These are phyloP conservation scores for Vitellaria paradoxa DNA, from an alignment of 179 eudicot species.

Conservation along the genomic window DNA sequence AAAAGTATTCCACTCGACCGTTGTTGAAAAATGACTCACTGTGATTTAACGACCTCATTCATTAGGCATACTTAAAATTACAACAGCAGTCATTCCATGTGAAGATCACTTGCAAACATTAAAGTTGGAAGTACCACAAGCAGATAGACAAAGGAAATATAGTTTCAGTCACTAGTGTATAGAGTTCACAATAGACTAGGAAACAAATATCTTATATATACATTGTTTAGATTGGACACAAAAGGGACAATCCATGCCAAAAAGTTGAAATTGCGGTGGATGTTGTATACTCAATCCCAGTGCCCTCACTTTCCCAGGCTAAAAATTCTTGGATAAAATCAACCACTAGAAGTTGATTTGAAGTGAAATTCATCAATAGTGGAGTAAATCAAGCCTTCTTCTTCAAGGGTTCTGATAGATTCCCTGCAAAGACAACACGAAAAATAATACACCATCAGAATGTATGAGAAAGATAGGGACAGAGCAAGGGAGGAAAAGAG, in stretches of 20 bases:
- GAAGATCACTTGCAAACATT: too few relatives aligned
- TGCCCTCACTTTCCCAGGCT: background rate
- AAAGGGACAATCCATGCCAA: background rate
- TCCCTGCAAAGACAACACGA: conserved; percentile 42
- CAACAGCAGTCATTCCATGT: too few relatives aligned
- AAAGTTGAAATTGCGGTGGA: background rate
- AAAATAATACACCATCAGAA: background rate
- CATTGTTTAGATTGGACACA: background rate
- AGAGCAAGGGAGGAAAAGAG: background rate
- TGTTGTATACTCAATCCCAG: background rate
- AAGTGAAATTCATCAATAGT: conserved; percentile 84
- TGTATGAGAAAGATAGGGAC: too few relatives aligned
- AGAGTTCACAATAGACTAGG: background rate
- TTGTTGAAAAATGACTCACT: too few relatives aligned
- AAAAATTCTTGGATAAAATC: conserved; percentile 2
- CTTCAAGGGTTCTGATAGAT: conserved; percentile 67
- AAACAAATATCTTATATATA: background rate
- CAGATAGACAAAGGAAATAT: background rate
- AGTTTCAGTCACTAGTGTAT: background rate
- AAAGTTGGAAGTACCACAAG: background rate
- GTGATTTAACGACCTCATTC: too few relatives aligned
- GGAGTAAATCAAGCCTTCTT: conserved; percentile 85
- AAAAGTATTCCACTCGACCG: too few relatives aligned
- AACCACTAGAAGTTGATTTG: conserved; percentile 52
- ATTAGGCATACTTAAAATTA: too few relatives aligned